Base-by-base conservation (phyloP, 2,329 filamentous ascomycete genomes). In the Pseudogymnoascus pannorum region DNA sequence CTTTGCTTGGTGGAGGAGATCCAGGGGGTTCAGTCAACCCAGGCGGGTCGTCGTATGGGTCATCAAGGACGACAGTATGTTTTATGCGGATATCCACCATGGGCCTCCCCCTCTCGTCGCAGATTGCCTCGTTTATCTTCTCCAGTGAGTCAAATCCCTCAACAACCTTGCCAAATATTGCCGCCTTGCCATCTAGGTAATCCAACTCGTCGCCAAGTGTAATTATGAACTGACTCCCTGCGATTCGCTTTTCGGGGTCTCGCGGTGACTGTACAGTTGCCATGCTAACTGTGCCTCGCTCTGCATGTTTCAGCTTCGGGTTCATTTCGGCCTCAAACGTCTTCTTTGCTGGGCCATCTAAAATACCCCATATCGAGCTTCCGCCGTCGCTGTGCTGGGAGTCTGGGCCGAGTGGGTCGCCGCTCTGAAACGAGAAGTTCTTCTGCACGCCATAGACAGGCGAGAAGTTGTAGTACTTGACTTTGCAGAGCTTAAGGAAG, bases 381-480 rank as follows among this genome's bases (percentile, higher is more conserved):
- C 94, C 93, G 67, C 93, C 93, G 83, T 97, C 91, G 68, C 92
- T 96, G 54, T 92, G 85, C 68, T 84, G 79, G 12, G 91, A 90
- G 62, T 88, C 84, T 11, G 92, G 93, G 11, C 94, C 93, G 60
- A 97, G 86, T 11, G 93, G 93, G 71, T 97, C 94, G 73, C 93
- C 93, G 31, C 91, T 95, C 75, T 97, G 93, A 76, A 96, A 96
- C 64, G 92, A 96, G 76, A 97, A 97, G 75, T 91, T 87, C 74
- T 93, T 94, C 72, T 97, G 94, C 36, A 99, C 85, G 67, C 88
- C 92, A 77, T 97, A 91, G 60, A 97, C 79, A 24, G 93, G 94
- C 5, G 92, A 87, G 75, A 95, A 97, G 79, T 97, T 97, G 85
- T 97, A 99, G 78, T 97, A 99, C 79, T 97, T 99, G 76, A 92